phyloP scores from a whole-genome alignment of 139 green algal species.

The Volvox africanus region DNA sequence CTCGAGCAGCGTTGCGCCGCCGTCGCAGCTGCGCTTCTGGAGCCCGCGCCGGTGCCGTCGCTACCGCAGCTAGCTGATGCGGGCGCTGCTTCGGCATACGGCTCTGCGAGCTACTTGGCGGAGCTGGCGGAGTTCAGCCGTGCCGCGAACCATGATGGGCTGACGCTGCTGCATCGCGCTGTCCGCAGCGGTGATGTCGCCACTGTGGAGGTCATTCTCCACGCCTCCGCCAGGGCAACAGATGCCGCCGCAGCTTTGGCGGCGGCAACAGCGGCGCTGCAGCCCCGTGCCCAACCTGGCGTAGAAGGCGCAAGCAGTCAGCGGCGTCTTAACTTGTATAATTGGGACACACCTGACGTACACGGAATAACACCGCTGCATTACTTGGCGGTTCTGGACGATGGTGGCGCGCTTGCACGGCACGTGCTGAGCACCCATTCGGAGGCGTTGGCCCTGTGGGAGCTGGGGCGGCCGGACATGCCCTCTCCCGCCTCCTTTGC shows the following conservation, averaged over 20 bases:
- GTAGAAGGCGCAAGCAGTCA: neutral
- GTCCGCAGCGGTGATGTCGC: constrained; percentile 18
- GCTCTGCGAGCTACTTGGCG: neutral
- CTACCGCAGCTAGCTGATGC: neutral
- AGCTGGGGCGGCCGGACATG: neutral
- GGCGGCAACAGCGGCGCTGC: neutral
- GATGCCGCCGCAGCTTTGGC: neutral
- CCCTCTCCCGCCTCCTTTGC: constrained; percentile 35
- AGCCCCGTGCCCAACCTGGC: neutral
- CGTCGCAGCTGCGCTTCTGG: neutral
- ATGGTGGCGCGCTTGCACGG: constrained; percentile 9
- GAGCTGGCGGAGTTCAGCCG: constrained; percentile 1
- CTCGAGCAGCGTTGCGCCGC: constrained; percentile 17
- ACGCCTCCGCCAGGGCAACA: neutral
- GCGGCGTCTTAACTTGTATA: neutral
- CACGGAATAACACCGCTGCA: constrained; percentile 37
- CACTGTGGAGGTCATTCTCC: neutral
- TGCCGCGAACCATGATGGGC: constrained; percentile 2
- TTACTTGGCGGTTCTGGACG: constrained; percentile 30
- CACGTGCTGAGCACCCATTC: neutral
- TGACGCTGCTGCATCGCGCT: constrained; percentile 46
- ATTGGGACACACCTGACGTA: neutral
- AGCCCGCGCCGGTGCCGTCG: neutral
- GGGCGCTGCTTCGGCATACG: neutral
- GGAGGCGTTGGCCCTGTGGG: neutral